These are phyloP conservation scores for Ogataea paradorogensis DNA, from an alignment of 805 yeast genomes.

Conservation along the genomic window DNA sequence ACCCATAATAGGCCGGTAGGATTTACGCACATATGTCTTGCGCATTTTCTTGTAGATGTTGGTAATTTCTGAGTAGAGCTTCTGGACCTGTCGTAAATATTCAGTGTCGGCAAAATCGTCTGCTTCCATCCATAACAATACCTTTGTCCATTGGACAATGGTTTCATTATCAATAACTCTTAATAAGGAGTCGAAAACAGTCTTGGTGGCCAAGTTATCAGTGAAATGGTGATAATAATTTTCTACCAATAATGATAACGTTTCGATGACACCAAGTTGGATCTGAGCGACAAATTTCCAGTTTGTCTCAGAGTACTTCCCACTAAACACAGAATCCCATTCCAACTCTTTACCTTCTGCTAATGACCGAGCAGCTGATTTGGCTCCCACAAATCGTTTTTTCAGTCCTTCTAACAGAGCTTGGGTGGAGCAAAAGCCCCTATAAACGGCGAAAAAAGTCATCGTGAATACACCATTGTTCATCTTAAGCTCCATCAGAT, in stretches of 20 bases:
- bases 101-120: conserved; percentile 13
- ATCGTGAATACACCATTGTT: conserved; percentile 63
- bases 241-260: conserved; percentile 63
- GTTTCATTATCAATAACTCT: conserved; percentile 69
- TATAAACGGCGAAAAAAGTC: conserved; percentile 67
- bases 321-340: conserved; percentile 48
- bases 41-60: conserved; percentile 61
- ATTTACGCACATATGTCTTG: conserved; percentile 64
- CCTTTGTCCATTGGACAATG: conserved; percentile 45
- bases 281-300: conserved; percentile 71
- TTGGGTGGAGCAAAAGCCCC: conserved; percentile 60
- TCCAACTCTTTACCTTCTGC: conserved; percentile 39
- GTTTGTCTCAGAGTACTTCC: conserved; percentile 45
- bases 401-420: conserved; percentile 51
- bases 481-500: conserved; percentile 44
- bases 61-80: conserved; percentile 28
- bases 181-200: conserved; percentile 59
- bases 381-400: conserved; percentile 58
- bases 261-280: conserved; percentile 78
- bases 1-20: conserved; percentile 59
- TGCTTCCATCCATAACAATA: conserved; percentile 27
- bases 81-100: conserved; percentile 20
- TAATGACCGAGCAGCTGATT: conserved; percentile 52
- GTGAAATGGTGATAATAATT: conserved; percentile 75
- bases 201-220: conserved; percentile 60